Conservation (phyloP, 352 stramenopile species). For the Pythium pectinolyticum region DNA sequence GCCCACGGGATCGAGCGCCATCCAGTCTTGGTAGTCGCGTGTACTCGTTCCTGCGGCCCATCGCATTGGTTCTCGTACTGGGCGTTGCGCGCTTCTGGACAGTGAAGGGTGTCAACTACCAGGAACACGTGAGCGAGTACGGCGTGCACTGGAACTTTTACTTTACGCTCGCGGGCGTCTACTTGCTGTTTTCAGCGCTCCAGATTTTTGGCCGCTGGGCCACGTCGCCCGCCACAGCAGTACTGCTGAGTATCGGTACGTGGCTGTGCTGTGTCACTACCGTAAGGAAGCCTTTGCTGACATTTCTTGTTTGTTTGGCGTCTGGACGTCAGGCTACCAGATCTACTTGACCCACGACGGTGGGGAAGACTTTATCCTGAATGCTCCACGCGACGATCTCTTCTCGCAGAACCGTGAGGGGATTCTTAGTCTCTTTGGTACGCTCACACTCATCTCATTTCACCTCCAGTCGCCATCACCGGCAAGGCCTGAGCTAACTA, state of each 20-base stretch:
- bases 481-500: neutral
- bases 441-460: neutral
- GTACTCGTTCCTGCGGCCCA: slow-evolving; percentile 69
- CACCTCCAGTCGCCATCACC: neutral
- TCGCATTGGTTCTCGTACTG: slow-evolving; percentile 68
- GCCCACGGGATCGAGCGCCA: neutral
- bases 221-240: slow-evolving; percentile 41
- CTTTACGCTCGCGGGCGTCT: slow-evolving; percentile 92
- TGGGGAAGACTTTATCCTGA: slow-evolving; percentile 77
- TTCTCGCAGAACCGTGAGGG: slow-evolving; percentile 95
- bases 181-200: slow-evolving; percentile 67
- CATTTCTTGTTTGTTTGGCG: slow-evolving; percentile 17
- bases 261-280: neutral
- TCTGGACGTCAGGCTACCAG: slow-evolving; percentile 67
- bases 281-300: neutral
- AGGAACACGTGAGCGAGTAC: slow-evolving; percentile 98
- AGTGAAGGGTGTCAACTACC: slow-evolving; percentile 86
- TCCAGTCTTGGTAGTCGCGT: slow-evolving; percentile 19
- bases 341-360: slow-evolving; percentile 72
- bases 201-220: slow-evolving; percentile 48
- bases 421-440: slow-evolving; percentile 88
- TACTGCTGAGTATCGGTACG: slow-evolving; percentile 45
- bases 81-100: slow-evolving; percentile 70
- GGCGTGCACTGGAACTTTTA: slow-evolving; percentile 99
- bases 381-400: slow-evolving; percentile 68